Evolutionary conservation across 2,329 filamentous ascomycete species (phyloP), one percentile per base, ranked within the genome.

Genomic region (Plenodomus biglobosus): DNA sequence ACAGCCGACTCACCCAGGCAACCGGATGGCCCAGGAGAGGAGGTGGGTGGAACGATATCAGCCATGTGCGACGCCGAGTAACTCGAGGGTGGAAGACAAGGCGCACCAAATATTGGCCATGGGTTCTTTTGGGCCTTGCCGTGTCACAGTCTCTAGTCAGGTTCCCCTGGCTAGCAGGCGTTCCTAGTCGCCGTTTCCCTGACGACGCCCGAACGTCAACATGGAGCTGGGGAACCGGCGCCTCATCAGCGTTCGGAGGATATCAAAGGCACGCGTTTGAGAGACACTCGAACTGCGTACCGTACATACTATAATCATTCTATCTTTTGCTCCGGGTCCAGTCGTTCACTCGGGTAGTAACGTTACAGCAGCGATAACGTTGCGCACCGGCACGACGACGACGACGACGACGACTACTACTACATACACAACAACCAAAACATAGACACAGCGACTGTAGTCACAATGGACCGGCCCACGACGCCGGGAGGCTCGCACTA

Each of bases 401-500:
- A 40, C 19, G n/a, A 17, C 16, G 7, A 13, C 27, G 13, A n/a
- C 21, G 4, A 17, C 21, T 24, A 19, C 17, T 3, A 32, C 27
- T 3, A 32, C 27, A 32, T 32, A 6, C 8, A 38, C 39, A 48
- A 32, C 36, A 48, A 32, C 36, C 43, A 46, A 36, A 38, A 37
- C 38, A 46, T 35, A 45, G 38, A 49, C 54, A 53, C 45, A 54
- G 52, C 49, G 41, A 40, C 46, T 36, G 30, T 42, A 32, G 59
- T 52, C 60, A 55, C 57, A 44, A 62, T 73, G 70, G 61, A 70
- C 49, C 56, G 67, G 40, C 63, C 64, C 54, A 60, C 55, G 35
- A 69, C 70, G 52, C 69, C 69, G 47, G 53, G 58, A 41, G 58
- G 62, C 41, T 61, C 65, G 40, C 66, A 61, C 50, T 75, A 76